phyloP scores from a whole-genome alignment of 176 grass and related monocot genomes.

The Pontederia paniculata region DNA sequence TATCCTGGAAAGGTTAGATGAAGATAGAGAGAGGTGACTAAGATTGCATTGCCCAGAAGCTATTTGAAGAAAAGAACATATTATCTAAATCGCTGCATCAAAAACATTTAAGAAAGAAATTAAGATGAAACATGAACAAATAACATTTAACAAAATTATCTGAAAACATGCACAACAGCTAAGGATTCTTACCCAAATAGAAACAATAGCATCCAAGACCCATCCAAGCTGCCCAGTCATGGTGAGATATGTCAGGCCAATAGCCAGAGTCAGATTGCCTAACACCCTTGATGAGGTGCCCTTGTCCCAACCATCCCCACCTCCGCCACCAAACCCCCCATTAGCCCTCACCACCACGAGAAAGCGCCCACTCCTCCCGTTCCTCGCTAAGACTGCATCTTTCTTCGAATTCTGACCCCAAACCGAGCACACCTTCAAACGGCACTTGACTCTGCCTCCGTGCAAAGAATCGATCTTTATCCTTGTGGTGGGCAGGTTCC shows the following conservation, averaged over 20 bases:
- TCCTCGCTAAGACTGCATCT: conserved; percentile 21
- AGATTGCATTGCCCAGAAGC: too few relatives aligned
- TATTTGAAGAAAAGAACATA: too few relatives aligned
- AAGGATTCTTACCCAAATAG: conserved; percentile 64
- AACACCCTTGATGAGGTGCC: conserved; percentile 33
- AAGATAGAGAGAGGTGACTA: too few relatives aligned
- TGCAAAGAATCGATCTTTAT: too few relatives aligned
- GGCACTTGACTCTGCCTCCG: background rate
- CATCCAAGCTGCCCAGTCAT: conserved; percentile 77
- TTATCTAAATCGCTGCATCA: too few relatives aligned
- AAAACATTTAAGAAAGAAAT: too few relatives aligned
- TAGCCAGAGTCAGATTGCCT: conserved; percentile 66
- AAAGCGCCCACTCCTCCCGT: conserved; percentile 17
- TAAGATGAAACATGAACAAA: too few relatives aligned
- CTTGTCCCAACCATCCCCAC: conserved; percentile 36
- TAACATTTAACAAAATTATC: too few relatives aligned
- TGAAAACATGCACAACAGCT: conserved; percentile 1
- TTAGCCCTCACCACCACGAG: conserved; percentile 28
- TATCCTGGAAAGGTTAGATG: too few relatives aligned
- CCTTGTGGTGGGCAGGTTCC: too few relatives aligned
- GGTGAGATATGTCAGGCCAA: conserved; percentile 59
- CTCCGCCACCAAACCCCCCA: conserved; percentile 51
- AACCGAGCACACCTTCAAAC: background rate
- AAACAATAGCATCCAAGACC: conserved; percentile 85
- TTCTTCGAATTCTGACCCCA: conserved; percentile 24